phyloP scores from a whole-genome alignment of 2,329 filamentous ascomycete species.

The Elsinoe perseae region DNA sequence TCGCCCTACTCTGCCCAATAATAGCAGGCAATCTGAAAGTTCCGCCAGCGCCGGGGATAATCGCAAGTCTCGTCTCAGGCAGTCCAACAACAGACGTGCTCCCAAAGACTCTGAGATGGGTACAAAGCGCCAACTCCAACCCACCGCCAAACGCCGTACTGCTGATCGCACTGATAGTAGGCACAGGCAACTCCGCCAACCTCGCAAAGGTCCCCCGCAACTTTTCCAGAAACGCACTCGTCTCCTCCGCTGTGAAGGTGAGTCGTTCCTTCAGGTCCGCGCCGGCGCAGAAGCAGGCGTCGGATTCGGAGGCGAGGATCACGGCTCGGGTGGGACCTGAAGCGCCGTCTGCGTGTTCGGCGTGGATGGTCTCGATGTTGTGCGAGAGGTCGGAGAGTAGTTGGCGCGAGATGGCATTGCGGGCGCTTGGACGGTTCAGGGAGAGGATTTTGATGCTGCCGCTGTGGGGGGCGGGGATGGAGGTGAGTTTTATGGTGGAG shows the following conservation, averaged over 20 bases:
- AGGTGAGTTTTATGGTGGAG: conserved; percentile 55
- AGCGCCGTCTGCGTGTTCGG: conserved; percentile 40
- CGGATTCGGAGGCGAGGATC: conserved; percentile 76
- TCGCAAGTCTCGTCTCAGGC: conserved; percentile 86
- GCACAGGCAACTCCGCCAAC: conserved; percentile 70
- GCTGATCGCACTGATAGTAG: conserved; percentile 81
- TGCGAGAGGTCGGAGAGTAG: conserved; percentile 64
- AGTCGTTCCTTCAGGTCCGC: conserved; percentile 87
- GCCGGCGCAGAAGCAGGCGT: conserved; percentile 84
- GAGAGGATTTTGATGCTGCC: conserved; percentile 84
- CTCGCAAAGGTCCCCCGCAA: conserved; percentile 69
- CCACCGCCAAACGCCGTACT: conserved; percentile 86
- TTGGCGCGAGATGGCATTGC: conserved; percentile 81
- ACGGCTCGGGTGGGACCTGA: conserved; percentile 64
- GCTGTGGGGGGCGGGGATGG: conserved; percentile 66
- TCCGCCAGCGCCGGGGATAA: conserved; percentile 89
- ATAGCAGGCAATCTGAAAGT: conserved; percentile 79
- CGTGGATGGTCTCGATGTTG: conserved; percentile 64
- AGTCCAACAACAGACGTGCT: conserved; percentile 72
- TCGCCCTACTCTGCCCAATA: conserved; percentile 71
- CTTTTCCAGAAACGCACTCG: conserved; percentile 64
- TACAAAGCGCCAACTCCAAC: conserved; percentile 83
- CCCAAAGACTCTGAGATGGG: conserved; percentile 79
- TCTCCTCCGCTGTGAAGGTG: conserved; percentile 72
- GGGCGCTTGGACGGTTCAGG: conserved; percentile 73